phyloP scores from a whole-genome alignment of 2,329 filamentous ascomycete genomes.

The Fusarium chaquense region DNA sequence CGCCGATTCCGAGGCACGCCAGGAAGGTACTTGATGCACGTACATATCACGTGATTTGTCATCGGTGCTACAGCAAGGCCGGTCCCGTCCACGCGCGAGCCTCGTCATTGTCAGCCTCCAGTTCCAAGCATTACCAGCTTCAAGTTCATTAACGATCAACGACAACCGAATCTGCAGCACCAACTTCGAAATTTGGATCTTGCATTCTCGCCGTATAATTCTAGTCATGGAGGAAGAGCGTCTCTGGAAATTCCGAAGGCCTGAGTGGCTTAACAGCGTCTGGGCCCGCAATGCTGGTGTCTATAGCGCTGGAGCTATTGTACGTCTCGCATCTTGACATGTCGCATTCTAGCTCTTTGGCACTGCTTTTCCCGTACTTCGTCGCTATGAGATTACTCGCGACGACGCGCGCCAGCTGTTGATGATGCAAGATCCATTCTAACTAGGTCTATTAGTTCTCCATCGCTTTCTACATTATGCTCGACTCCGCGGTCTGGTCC shows the following conservation, averaged over 20 bases:
- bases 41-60: constrained; percentile 29
- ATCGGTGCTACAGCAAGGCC: constrained; percentile 34
- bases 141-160: constrained; percentile 24
- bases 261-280: constrained; percentile 74
- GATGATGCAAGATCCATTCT: constrained; percentile 9
- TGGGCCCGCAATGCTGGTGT: constrained; percentile 73
- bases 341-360: neutral
- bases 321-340: constrained; percentile 55
- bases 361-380: neutral
- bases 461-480: constrained; percentile 75
- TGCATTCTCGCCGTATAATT: neutral
- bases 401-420: neutral
- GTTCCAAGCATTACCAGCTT: constrained; percentile 32
- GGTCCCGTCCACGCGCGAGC: constrained; percentile 34
- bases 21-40: neutral
- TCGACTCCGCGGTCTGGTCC: constrained; percentile 76
- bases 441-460: constrained; percentile 64
- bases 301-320: constrained; percentile 72
- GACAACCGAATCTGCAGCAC: constrained; percentile 2
- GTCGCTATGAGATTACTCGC: neutral
- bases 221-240: constrained; percentile 71
- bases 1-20: neutral
- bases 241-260: constrained; percentile 75
- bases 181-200: neutral
- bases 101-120: constrained; percentile 48